A percentile compares a stretch with the other conserved stretches of the same genome.
These are phyloP conservation scores for Trebouxia sp. DNA, from an alignment of 139 green algal species.

Conservation along the genomic window DNA sequence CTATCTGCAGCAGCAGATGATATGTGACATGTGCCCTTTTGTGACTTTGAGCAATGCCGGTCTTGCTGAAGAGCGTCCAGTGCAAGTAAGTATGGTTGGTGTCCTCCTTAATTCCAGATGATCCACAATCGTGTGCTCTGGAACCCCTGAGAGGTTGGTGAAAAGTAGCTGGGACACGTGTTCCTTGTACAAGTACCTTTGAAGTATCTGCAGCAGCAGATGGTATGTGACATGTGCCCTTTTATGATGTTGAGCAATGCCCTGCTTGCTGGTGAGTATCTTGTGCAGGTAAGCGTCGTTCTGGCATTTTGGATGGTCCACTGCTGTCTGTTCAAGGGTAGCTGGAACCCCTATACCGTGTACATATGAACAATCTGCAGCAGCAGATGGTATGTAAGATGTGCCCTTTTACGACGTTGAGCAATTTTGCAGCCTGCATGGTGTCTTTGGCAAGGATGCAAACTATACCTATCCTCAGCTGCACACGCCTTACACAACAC, in stretches of 20 bases:
- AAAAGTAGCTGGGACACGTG: constrained; percentile 14
- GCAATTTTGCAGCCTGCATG: too few relatives aligned
- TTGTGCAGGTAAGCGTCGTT: constrained; percentile 68
- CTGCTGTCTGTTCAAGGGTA: constrained; percentile 30
- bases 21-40: too few relatives aligned
- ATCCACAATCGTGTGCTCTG: constrained; percentile 18
- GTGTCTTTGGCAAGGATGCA: too few relatives aligned
- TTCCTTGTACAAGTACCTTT: constrained; percentile 36
- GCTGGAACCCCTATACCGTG: constrained; percentile 14
- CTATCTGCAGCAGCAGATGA: too few relatives aligned
- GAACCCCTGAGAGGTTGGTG: constrained; percentile 29
- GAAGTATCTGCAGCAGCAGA: constrained; percentile 37
- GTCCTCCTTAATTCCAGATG: constrained; percentile 43
- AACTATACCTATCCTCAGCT: too few relatives aligned
- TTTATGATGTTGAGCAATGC: too few relatives aligned
- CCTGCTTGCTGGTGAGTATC: constrained; percentile 49
- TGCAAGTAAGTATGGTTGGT: constrained; percentile 60
- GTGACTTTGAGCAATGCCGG: too few relatives aligned
- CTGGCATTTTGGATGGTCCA: constrained; percentile 45
- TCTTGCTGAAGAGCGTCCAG: constrained; percentile 56
- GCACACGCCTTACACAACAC: too few relatives aligned
- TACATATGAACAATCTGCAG: constrained; percentile 41
- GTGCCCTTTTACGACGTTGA: too few relatives aligned
- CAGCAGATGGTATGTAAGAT: too few relatives aligned
- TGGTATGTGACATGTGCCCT: too few relatives aligned